Conservation (phyloP, 331 rosid genomes). For the Rosa hybrid region DNA sequence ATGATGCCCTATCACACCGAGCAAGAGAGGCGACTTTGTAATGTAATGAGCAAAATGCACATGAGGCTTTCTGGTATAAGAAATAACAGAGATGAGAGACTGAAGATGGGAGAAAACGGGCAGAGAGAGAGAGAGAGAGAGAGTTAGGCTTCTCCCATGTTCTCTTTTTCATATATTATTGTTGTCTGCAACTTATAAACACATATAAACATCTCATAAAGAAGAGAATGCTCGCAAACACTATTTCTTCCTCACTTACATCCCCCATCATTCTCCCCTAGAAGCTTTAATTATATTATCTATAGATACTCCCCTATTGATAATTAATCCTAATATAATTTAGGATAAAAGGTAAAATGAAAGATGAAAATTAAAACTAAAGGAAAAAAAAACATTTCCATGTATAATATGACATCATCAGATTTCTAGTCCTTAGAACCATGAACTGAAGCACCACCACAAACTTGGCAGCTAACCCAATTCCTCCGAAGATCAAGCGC, state of each 20-base stretch:
- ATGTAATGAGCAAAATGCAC: neutral
- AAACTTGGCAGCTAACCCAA: conserved; percentile 9
- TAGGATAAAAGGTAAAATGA: conserved; percentile 28
- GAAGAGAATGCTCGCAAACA: conserved; percentile 23
- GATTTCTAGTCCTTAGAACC: conserved; percentile 10
- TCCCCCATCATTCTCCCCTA: conserved; percentile 34
- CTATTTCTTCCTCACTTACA: conserved; percentile 29
- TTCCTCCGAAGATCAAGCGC: neutral
- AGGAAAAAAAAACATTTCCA: conserved; percentile 39
- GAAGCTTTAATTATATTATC: conserved; percentile 40
- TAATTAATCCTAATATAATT: conserved; percentile 38
- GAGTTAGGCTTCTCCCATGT: conserved; percentile 35
- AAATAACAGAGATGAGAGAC: neutral
- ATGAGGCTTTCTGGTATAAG: neutral
- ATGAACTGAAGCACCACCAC: conserved; percentile 16
- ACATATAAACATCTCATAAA: conserved; percentile 48
- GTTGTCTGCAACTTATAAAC: conserved; percentile 57
- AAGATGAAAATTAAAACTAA: conserved; percentile 19
- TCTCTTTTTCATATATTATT: conserved; percentile 43
- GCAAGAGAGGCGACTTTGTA: conserved; percentile 1
- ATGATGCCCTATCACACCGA: conserved; percentile 42
- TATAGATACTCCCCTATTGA: conserved; percentile 38
- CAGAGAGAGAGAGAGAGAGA: conserved; percentile 18
- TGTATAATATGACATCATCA: conserved; percentile 41
- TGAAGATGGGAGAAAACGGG: neutral